These are phyloP conservation scores for Dioszegia crocea DNA, from an alignment of 768 basidiomycete species.

Conservation along the genomic window DNA sequence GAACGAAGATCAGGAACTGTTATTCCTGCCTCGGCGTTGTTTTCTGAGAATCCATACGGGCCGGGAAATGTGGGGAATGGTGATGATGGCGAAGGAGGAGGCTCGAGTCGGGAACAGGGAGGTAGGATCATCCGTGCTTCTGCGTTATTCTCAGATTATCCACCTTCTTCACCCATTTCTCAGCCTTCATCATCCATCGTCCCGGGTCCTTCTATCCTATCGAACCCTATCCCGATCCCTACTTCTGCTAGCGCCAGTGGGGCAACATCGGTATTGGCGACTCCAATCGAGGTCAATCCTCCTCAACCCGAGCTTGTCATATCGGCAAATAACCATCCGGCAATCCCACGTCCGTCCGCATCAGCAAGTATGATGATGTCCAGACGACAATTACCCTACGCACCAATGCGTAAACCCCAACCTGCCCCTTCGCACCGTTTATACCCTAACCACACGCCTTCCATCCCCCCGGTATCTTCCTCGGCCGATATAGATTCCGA, in stretches of 20 bases:
- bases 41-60: neutral
- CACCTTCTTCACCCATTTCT: neutral
- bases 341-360: no score
- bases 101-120: neutral
- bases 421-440: constrained; percentile 25
- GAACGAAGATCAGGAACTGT: neutral
- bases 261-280: neutral
- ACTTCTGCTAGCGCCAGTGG: no score
- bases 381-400: constrained; percentile 16
- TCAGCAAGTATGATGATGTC: no score
- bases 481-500: neutral
- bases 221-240: neutral
- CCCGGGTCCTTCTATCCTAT: neutral
- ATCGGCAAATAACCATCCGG: no score
- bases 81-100: neutral
- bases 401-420: constrained; percentile 25
- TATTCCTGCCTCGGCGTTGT: constrained; percentile 7
- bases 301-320: no score
- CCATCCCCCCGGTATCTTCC: neutral
- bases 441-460: constrained; percentile 44
- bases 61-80: neutral
- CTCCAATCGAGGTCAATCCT: no score
- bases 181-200: neutral
- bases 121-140: neutral
- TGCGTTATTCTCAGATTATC: neutral